Evolutionary conservation across 1,284 basidiomycete genomes (phyloP), one percentile per base, ranked within the genome.

Genomic region (Testicularia cyperi): DNA sequence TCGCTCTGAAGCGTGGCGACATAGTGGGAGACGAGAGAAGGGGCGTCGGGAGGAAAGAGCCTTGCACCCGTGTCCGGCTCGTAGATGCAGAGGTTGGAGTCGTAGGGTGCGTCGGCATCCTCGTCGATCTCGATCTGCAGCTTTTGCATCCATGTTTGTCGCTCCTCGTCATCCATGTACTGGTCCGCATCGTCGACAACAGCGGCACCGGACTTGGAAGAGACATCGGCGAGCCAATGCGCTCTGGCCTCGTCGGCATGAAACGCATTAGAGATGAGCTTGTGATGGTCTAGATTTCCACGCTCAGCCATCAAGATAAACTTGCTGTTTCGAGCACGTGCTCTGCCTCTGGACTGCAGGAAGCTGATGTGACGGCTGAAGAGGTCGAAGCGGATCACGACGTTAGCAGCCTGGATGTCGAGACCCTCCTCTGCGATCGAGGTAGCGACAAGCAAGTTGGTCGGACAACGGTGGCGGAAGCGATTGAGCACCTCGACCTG

Each of bases 401-500:
- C 43, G 28, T 71, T 69, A 43, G 64, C 63, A 0, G 61, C 55
- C 27, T 51, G 54, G 26, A 71, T 65, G 43, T 69, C 68, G 31
- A 70, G 40, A 0, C 68, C 68, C 26, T 70, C 68, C 31, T 70
- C 68, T 8, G 58, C 48, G 38, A 70, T 68, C 16, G 49, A 63
- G 5, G 68, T 70, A 2, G 68, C 58, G 8, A 70, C 38, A n/a
- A 70, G 48, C 6, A 70, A 40, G 22, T 70, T 70, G 19, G 64
- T 68, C 5, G 61, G 56, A 2, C 39, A 37, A 2, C 60, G 44
- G 6, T 38, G 41, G 1, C 61, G 28, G 38, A 71, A 68, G 2
- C 66, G 55, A n/a, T 43, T 45, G 7, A 70, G 47, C 6, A 63
- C 55, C 20, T 51, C 49, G 1, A 53, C 52, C 29, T 70, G 65